Base-by-base conservation (phyloP, 2,329 filamentous ascomycete species). In the Botrytis tulipae region DNA sequence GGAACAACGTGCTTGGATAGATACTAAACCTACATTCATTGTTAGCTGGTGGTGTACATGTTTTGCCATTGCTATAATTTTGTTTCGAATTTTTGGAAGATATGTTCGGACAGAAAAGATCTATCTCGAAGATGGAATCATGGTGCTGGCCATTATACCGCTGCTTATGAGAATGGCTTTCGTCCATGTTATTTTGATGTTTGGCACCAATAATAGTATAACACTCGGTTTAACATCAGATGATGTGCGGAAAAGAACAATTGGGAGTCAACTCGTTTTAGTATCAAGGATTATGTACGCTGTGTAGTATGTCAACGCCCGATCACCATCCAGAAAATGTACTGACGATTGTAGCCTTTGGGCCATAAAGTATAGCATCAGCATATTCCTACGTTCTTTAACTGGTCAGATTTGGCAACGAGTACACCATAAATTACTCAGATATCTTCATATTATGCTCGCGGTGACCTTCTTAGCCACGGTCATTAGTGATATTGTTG, bases 21-120 rank as follows among this genome's bases (percentile, higher is more conserved):
- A 87, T 68, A 91, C 95, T 83, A 96, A 97, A 81, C 94, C 95
- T 25, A 97, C 94, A 0, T 86, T 98, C 54, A 87, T 98, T 75
- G 94, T 97, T 78, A 95, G 92, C 82, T 98, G 95, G 94, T 98
- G 95, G 95, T 93, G 92, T 76, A 95, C 93, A 59, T 86, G 89
- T 18, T 95, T 95, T 82, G 92, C 94, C 76, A 86, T 94, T 62
- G 88, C 90, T 76, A 93, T 97, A 80, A 97, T 99, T 77, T 82
- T 94, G 60, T 84, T 95, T 66, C 90, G 96, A 29, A 84, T 97
- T 57, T 85, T 85, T 74, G 95, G 95, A 72, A 92, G 96, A 78
- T 97, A 95, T 82, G 87, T 97, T 60, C 89, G 95, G 73, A 95
- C 93, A 67, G 93, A 97, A 82, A 89, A 88, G 77, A 87, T 98